phyloP scores from a whole-genome alignment of 345 rosid species.

The Citrus cavaleriei region DNA sequence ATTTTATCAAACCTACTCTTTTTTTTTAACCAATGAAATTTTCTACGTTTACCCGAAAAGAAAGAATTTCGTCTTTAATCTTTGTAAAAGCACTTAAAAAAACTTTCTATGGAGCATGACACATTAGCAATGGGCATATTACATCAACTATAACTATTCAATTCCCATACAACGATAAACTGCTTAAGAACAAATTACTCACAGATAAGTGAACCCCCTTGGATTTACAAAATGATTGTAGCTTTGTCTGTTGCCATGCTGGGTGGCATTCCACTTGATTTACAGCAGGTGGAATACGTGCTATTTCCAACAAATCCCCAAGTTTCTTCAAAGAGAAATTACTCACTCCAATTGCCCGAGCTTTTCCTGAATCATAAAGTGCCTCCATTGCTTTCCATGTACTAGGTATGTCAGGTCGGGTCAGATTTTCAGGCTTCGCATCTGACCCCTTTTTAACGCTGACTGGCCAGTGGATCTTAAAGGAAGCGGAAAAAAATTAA shows the following conservation, averaged over 20 bases:
- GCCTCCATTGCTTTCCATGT: conserved; percentile 63
- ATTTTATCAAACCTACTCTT: neutral
- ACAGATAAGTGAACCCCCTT: conserved; percentile 60
- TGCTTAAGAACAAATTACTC: conserved; percentile 17
- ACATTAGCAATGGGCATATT: neutral
- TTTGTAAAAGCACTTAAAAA: neutral
- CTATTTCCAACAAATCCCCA: conserved; percentile 25
- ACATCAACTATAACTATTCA: neutral
- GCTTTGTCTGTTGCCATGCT: conserved; percentile 51
- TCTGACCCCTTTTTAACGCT: conserved; percentile 48
- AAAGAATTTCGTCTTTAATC: neutral
- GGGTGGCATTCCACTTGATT: conserved; percentile 65
- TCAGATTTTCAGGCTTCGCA: conserved; percentile 36
- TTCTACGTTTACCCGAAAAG: neutral
- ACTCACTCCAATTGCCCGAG: conserved; percentile 52
- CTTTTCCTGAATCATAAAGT: conserved; percentile 43
- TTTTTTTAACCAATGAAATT: too few species aligned
- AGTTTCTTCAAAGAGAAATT: conserved; percentile 47
- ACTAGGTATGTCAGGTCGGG: conserved; percentile 42
- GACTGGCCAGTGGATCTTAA: conserved; percentile 68
- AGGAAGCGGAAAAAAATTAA: neutral
- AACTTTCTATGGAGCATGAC: neutral
- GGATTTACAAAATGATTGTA: conserved; percentile 52
- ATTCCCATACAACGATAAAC: neutral
- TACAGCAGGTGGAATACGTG: conserved; percentile 36